Base-by-base conservation (phyloP, 331 rosid species). In the Pyracantha coccinea region DNA sequence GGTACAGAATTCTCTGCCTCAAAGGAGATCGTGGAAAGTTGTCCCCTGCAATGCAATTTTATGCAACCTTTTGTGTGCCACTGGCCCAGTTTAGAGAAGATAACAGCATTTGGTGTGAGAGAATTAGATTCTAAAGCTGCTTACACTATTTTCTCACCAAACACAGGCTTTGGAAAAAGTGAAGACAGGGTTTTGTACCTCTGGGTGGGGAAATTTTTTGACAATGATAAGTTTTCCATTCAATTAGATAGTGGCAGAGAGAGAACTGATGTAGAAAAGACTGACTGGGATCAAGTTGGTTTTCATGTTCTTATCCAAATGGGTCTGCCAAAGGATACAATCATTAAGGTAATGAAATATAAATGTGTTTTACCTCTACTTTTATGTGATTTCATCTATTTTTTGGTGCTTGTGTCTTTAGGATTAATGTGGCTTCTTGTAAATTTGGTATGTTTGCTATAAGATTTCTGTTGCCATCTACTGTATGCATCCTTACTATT, bases 11-110 rank as follows among this genome's bases (percentile, higher is more conserved):
- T 80, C 76, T 50, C 85, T 27, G 54, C 79, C 24, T 76, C 83
- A 63, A 75, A 66, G 78, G 88, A 74, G 72, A 61, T 80, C 38
- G 76, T 69, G 82, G 87, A 69, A 75, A 77, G 82, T 59, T 84
- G 80, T 77, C 78, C 55, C 2, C 44, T 54, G 27, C 82, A 75
- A 27, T 72, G 68, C 47, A 79, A 74, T 71, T 57, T 32, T 38
- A 20, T 71, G 7, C 86, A 78, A 63, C 86, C 88, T 78, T 76
- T 74, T 72, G 96, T 85, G 52, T 87, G 78, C 73, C 78, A 66
- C 69, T 92, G 96, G 99, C 99, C 99, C 71, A 78, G 91, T 78
- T 87, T 94, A 74, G 96, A 86, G 80, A 85, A 82, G 86, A 74
- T 86, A 52, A 86, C 78, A 66, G 58, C 80, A 61, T 88, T 92